These are phyloP conservation scores for Boletus subcaerulescens DNA, from an alignment of 768 basidiomycete species.

Conservation along the genomic window DNA sequence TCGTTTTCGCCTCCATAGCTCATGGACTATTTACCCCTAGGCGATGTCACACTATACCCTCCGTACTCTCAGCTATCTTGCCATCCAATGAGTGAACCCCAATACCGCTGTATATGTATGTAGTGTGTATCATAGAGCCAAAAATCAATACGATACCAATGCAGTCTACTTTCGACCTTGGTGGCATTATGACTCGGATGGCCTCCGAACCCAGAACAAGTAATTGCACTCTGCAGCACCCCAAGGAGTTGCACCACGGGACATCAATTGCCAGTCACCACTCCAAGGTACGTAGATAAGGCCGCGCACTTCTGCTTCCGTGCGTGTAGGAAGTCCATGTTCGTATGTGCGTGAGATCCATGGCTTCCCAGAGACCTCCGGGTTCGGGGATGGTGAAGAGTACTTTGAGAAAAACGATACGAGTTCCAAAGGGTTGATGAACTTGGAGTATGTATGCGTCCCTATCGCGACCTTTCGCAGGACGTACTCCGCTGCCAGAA, in stretches of 20 bases:
- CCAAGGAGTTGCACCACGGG: constrained; percentile 47
- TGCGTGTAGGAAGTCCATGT: constrained; percentile 50
- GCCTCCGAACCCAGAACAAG: constrained; percentile 84
- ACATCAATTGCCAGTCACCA: constrained; percentile 67
- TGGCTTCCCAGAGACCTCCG: constrained; percentile 28
- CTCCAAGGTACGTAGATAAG: constrained; percentile 72
- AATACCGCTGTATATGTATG: constrained; percentile 11
- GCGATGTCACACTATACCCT: neutral
- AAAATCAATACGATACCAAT: neutral
- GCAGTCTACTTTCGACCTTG: neutral
- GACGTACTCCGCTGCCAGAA: constrained; percentile 78
- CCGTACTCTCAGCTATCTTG: neutral
- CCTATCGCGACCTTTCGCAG: constrained; percentile 77
- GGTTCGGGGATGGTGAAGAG: constrained; percentile 24
- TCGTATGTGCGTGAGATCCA: constrained; percentile 60
- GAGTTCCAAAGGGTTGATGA: constrained; percentile 82
- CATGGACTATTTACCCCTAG: neutral
- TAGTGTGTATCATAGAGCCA: constrained; percentile 14
- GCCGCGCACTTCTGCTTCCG: constrained; percentile 77
- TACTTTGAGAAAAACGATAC: constrained; percentile 75
- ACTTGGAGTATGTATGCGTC: constrained; percentile 92
- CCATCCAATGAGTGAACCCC: neutral
- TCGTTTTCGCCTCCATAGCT: neutral
- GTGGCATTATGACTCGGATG: constrained; percentile 26
- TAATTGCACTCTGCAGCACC: constrained; percentile 68